Conservation (phyloP, 2,329 filamentous ascomycete species). For the Pseudomassariella vexata region DNA sequence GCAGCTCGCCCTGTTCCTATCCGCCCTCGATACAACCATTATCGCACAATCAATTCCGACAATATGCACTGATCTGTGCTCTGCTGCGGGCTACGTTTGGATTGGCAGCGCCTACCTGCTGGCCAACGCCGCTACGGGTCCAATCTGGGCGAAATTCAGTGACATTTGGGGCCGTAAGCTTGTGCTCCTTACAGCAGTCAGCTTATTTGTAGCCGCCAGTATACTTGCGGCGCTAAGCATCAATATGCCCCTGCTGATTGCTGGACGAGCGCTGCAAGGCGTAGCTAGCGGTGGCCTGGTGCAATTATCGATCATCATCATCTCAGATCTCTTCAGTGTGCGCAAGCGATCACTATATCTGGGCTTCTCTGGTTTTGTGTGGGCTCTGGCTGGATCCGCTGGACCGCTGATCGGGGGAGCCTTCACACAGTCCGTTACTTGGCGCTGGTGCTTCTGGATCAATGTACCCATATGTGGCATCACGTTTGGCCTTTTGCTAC, state of each 20-base stretch:
- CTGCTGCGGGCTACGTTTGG: slow-evolving; percentile 55
- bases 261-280: slow-evolving; percentile 25
- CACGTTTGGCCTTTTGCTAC: slow-evolving; percentile 12
- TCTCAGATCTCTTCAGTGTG: slow-evolving; percentile 30
- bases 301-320: slow-evolving; percentile 29
- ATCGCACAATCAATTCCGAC: slow-evolving; percentile 44
- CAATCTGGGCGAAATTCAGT: slow-evolving; percentile 48
- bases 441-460: slow-evolving; percentile 20
- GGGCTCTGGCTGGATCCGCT: slow-evolving; percentile 31
- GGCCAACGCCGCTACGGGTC: slow-evolving; percentile 50
- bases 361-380: slow-evolving; percentile 37
- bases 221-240: slow-evolving; percentile 25
- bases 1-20: slow-evolving; percentile 4
- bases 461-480: slow-evolving; percentile 16
- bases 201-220: slow-evolving; percentile 31
- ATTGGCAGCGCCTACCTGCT: slow-evolving; percentile 60
- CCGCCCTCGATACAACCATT: slow-evolving; percentile 32
- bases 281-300: slow-evolving; percentile 30
- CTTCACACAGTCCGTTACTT: slow-evolving; percentile 12
- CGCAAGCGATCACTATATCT: slow-evolving; percentile 16
- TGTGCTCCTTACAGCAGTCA: slow-evolving; percentile 26
- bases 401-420: slow-evolving; percentile 17
- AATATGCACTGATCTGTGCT: slow-evolving; percentile 42
- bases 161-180: slow-evolving; percentile 11
- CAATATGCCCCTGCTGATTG: slow-evolving; percentile 30